Evolutionary conservation across 768 basidiomycete genomes (phyloP), one percentile per base, ranked within the genome.

Genomic region (Calocera cornea): DNA sequence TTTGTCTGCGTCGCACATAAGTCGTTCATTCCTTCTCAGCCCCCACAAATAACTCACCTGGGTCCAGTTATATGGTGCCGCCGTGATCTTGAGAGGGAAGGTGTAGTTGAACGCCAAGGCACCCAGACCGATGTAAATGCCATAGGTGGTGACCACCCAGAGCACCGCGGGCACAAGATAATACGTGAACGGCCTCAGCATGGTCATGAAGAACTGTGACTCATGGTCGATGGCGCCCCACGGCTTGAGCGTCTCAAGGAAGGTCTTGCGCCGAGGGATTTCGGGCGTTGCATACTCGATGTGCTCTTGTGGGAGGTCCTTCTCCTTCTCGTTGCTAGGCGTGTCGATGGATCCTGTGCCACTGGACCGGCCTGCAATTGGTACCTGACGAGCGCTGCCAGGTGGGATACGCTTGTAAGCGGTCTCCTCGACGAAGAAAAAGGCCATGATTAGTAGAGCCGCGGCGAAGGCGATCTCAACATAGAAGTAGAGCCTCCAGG

Each of bases 401-500:
- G 65, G 47, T n/a, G 34, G n/a, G 2, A 66, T 41, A 11, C 65
- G 65, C 33, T 66, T 66, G 44, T 66, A 66, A 17, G 49, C 31
- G 0, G 65, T 66, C 44, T 66, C 65, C 34, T 66, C 65, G 29
- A 66, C 65, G 41, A 66, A 66, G 47, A 66, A 22, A 41, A 66
- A 66, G 29, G 65, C 65, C 29, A 66, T 16, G 27, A 66, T 22
- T 22, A 66, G 41, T 10, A 66, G 65, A 31, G 65, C 65, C 29
- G 24, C 65, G 31, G 65, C 65, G 27, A 66, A 66, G 29, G 65
- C 65, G 65, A 66, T 44, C 41, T 66, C 65, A 29, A 66, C 65
- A 27, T 66, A 66, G 65, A 66, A 66, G 65, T 66, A 66, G 22
- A 66, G 44, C 27, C 65, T 19, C 65, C 65, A 66, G 41, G 65